Evolutionary conservation across 2,329 filamentous ascomycete species (phyloP).

Genomic region (Paecilomyces formosus): DNA sequence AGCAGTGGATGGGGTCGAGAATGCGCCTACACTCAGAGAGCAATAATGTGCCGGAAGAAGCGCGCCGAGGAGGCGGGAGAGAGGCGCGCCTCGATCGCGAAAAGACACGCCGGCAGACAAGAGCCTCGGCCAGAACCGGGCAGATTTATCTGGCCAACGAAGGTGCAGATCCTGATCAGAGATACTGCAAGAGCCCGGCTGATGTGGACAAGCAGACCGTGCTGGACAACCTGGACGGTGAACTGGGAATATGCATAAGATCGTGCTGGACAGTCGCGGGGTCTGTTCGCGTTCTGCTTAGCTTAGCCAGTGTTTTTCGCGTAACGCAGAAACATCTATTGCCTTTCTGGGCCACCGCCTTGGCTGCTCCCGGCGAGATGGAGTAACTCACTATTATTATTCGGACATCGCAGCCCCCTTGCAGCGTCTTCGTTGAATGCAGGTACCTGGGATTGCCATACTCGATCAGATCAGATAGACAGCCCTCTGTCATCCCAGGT

Average conservation of each 20-base stretch:
- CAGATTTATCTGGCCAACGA: background rate
- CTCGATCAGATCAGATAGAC: background rate
- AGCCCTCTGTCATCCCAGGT: background rate
- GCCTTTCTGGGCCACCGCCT: background rate
- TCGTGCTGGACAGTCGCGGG: slow-evolving; percentile 2
- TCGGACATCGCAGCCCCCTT: background rate
- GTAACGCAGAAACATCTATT: background rate
- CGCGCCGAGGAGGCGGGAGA: slow-evolving; percentile 20
- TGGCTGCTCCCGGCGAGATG: background rate
- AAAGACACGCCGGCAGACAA: slow-evolving; percentile 10
- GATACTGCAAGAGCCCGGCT: background rate
- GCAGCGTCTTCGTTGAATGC: background rate
- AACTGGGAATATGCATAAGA: background rate
- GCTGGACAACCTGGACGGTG: background rate
- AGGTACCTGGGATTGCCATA: background rate
- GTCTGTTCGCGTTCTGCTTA: slow-evolving; percentile 2
- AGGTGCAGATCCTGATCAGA: background rate
- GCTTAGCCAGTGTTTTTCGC: background rate
- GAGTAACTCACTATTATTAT: background rate
- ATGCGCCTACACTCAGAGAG: background rate
- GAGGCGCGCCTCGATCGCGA: slow-evolving; percentile 21
- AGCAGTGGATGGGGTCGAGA: background rate
- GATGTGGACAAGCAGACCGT: background rate
- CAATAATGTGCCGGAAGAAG: slow-evolving; percentile 11
- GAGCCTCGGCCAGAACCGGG: background rate